Conservation (phyloP, 495 filamentous ascomycete species). For the Penicillium atrosanguineum region DNA sequence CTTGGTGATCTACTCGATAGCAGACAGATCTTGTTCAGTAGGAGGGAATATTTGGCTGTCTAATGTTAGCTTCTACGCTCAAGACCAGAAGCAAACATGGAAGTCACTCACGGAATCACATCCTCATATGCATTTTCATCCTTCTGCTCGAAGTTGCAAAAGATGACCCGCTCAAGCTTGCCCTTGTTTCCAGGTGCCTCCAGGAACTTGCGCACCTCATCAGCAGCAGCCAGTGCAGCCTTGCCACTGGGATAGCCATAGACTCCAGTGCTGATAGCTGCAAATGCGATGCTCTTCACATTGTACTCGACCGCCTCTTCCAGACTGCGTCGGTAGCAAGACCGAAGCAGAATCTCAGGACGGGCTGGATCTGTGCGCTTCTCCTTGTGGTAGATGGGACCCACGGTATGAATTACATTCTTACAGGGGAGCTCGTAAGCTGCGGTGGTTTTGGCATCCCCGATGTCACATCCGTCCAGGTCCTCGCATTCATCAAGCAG, state of each 20-base stretch:
- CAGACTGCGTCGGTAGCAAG: constrained; percentile 75
- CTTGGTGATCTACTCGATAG: not conserved
- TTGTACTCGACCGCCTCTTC: constrained; percentile 65
- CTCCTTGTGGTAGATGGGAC: constrained; percentile 65
- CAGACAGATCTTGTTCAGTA: constrained; percentile 1
- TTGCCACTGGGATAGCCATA: constrained; percentile 80
- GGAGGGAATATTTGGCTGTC: constrained; percentile 12
- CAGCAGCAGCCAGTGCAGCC: constrained; percentile 66
- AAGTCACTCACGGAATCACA: constrained; percentile 64
- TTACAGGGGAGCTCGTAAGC: constrained; percentile 73
- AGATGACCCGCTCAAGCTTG: constrained; percentile 69
- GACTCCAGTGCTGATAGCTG: constrained; percentile 78
- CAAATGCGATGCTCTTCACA: constrained; percentile 75
- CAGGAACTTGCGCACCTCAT: constrained; percentile 70
- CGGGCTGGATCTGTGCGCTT: constrained; percentile 25
- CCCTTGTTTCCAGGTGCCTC: constrained; percentile 50
- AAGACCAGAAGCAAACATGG: not conserved
- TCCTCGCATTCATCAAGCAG: constrained; percentile 68
- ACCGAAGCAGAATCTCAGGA: constrained; percentile 51
- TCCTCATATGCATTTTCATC: constrained; percentile 71
- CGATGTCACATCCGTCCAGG: constrained; percentile 71
- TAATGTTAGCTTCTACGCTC: not conserved
- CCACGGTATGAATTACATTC: constrained; percentile 86
- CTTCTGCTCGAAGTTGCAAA: constrained; percentile 76
- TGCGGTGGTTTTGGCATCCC: constrained; percentile 77